A percentile compares a stretch with the other conserved stretches of the same genome.
Conservation (phyloP, 1,284 basidiomycete genomes). For the Rhodotorula sp. region DNA sequence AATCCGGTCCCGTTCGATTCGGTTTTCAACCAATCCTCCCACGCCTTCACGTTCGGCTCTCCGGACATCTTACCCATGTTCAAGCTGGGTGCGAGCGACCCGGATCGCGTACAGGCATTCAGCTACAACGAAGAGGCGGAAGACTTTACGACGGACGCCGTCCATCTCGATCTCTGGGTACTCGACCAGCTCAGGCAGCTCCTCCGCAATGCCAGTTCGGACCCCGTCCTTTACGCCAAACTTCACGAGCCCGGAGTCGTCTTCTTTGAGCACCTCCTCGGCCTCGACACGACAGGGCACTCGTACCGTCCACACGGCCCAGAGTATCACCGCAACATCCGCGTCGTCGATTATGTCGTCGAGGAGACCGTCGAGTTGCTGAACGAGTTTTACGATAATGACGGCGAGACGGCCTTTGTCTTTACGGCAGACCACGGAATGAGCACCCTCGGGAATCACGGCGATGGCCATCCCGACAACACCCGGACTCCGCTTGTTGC, state of each 20-base stretch:
- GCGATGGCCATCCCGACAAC: constrained; percentile 84
- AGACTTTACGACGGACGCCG: constrained; percentile 73
- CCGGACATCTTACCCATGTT: constrained; percentile 92
- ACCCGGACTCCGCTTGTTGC: constrained; percentile 80
- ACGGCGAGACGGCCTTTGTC: constrained; percentile 67
- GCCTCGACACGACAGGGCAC: constrained; percentile 83
- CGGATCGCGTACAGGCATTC: constrained; percentile 62
- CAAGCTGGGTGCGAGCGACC: constrained; percentile 60
- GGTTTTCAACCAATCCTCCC: constrained; percentile 76
- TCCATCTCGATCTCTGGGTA: constrained; percentile 75
- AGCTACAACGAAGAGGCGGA: constrained; percentile 74
- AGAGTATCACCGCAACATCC: constrained; percentile 85
- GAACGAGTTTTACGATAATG: constrained; percentile 63
- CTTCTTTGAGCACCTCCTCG: constrained; percentile 81
- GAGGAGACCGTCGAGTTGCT: constrained; percentile 64
- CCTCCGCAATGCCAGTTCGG: constrained; percentile 62
- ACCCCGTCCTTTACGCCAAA: constrained; percentile 57
- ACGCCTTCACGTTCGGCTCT: constrained; percentile 79
- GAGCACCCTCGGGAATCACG: constrained; percentile 81
- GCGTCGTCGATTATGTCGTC: constrained; percentile 76
- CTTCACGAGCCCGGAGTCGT: constrained; percentile 61
- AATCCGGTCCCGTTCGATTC: constrained; percentile 90
- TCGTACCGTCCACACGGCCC: constrained; percentile 72
- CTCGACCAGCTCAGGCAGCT: constrained; percentile 63
- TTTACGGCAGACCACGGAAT: constrained; percentile 91